Percentiles rank a stretch among this genome's conserved stretches.
phyloP scores from a whole-genome alignment of 2,329 filamentous ascomycete genomes.

The Sordariomycetes sp. region DNA sequence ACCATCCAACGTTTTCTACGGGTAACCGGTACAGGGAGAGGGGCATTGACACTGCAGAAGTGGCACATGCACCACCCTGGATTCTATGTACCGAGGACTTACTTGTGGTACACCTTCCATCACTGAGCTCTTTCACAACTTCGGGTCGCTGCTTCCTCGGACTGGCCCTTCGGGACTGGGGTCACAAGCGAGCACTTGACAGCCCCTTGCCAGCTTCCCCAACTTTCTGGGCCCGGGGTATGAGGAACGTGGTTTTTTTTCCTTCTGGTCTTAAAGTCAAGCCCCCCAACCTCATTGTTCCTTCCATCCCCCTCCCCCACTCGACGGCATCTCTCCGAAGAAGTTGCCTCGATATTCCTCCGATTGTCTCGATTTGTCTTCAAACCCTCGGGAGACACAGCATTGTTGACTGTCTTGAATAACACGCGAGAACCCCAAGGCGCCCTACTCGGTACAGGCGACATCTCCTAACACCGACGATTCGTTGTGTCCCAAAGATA shows the following conservation, averaged over 20 bases:
- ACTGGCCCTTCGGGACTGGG: neutral
- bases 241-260: neutral
- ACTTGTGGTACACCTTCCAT: neutral
- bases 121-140: neutral
- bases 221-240: neutral
- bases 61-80: neutral
- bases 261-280: neutral
- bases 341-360: neutral
- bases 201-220: neutral
- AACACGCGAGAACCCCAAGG: neutral
- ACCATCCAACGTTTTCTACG: neutral
- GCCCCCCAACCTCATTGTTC: neutral
- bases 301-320: neutral
- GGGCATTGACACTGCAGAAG: neutral
- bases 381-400: neutral
- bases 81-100: neutral
- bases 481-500: too few species aligned
- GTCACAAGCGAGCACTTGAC: neutral
- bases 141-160: slow-evolving; percentile 1
- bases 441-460: neutral
- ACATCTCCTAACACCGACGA: neutral
- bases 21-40: neutral
- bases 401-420: neutral
- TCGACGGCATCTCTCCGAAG: neutral
- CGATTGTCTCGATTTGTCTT: neutral